phyloP scores from a whole-genome alignment of 441 rosid genomes.

The Erysimum pusillum region DNA sequence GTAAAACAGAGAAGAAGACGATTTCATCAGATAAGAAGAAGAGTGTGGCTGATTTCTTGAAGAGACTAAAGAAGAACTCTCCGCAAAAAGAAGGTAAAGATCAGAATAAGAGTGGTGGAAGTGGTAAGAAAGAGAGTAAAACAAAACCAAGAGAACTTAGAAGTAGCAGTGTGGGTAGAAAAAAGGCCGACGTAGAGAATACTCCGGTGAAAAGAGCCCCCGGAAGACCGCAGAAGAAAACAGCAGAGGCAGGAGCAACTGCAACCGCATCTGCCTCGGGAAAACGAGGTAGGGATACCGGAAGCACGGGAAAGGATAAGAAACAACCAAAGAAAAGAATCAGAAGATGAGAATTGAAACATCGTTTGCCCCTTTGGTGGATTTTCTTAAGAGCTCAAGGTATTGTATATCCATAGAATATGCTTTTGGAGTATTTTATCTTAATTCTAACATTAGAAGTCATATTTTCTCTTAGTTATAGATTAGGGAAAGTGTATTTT shows the following conservation, averaged over 20 bases:
- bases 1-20: slow-evolving; percentile 50
- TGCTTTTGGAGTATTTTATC: slow-evolving; percentile 27
- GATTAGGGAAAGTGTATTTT: slow-evolving; percentile 29
- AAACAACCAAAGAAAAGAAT: slow-evolving; percentile 50
- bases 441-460: slow-evolving; percentile 28
- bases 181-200: slow-evolving; percentile 52
- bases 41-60: slow-evolving; percentile 70
- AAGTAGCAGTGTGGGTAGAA: slow-evolving; percentile 47
- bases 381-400: not conserved
- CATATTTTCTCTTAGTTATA: slow-evolving; percentile 28
- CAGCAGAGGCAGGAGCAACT: slow-evolving; percentile 36
- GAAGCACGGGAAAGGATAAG: slow-evolving; percentile 41
- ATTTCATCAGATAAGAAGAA: slow-evolving; percentile 58
- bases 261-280: slow-evolving; percentile 31
- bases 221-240: slow-evolving; percentile 48
- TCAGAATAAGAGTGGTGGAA: slow-evolving; percentile 43
- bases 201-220: slow-evolving; percentile 44
- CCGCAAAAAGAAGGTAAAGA: slow-evolving; percentile 48
- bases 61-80: slow-evolving; percentile 66
- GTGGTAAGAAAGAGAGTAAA: slow-evolving; percentile 49
- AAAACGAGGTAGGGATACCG: slow-evolving; percentile 58
- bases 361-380: not conserved
- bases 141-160: slow-evolving; percentile 52
- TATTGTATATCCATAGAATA: slow-evolving; percentile 33
- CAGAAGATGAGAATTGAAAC: slow-evolving; percentile 32